phyloP scores from a whole-genome alignment of 2,329 filamentous ascomycete genomes.

The Atkinsonella texensis region DNA sequence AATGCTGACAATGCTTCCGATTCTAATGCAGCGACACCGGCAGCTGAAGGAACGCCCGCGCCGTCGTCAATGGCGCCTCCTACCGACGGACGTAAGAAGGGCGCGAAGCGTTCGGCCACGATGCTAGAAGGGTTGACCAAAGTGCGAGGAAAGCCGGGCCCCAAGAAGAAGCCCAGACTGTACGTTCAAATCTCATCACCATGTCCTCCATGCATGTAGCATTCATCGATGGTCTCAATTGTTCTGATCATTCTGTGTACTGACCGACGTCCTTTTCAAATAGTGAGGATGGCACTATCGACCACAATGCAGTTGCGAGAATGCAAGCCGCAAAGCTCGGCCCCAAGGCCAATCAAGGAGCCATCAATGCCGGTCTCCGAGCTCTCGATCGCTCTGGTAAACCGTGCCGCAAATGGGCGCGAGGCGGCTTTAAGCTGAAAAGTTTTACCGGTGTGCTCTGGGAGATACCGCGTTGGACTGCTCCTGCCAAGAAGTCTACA shows the following conservation, averaged over 20 bases:
- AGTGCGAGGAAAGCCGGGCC: constrained; percentile 75
- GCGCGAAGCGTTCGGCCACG: constrained; percentile 55
- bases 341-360: constrained; percentile 91
- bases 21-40: constrained; percentile 48
- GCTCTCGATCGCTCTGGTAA: constrained; percentile 87
- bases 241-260: no score
- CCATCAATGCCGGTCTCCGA: constrained; percentile 91
- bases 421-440: constrained; percentile 72
- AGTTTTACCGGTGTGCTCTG: constrained; percentile 83
- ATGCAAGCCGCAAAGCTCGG: constrained; percentile 61
- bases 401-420: constrained; percentile 84
- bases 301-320: constrained; percentile 39
- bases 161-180: constrained; percentile 93
- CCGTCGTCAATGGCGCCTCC: constrained; percentile 48
- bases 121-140: constrained; percentile 52
- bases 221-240: no score
- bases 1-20: constrained; percentile 46
- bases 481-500: constrained; percentile 46
- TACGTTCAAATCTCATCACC: constrained; percentile 39
- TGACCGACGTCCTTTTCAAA: neutral
- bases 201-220: no score
- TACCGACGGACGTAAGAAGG: constrained; percentile 55
- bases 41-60: constrained; percentile 41
- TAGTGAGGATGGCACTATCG: constrained; percentile 52
- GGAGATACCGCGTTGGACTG: constrained; percentile 73